These are phyloP conservation scores for Auxenochlorella pyrenoidosa DNA, from an alignment of 139 green algal genomes.

Conservation along the genomic window DNA sequence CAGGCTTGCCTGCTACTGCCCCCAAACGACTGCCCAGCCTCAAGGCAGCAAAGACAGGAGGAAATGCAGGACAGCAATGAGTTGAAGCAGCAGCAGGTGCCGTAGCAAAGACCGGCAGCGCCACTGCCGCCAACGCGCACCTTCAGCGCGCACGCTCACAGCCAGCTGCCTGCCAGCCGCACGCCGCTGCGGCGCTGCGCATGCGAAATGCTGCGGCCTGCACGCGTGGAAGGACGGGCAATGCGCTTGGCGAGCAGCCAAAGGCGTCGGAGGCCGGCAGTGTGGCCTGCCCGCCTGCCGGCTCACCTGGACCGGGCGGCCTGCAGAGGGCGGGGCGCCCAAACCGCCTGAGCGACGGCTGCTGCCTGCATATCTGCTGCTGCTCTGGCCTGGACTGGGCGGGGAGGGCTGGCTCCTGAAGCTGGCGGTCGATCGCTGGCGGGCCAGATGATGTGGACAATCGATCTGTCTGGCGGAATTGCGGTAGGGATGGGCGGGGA, in stretches of 20 bases:
- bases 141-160: conserved; percentile 16
- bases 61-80: no score
- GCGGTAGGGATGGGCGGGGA: no score
- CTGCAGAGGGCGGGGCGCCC: conserved; percentile 17
- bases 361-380: conserved; percentile 19
- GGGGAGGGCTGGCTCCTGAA: no score
- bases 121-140: conserved; percentile 7
- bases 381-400: not conserved
- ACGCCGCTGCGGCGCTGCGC: not conserved
- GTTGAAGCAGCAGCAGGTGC: no score
- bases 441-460: no score
- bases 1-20: no score
- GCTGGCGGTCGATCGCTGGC: no score
- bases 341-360: not conserved
- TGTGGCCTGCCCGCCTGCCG: not conserved
- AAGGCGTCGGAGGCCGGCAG: not conserved
- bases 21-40: no score
- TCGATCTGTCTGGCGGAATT: no score
- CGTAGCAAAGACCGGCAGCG: not conserved
- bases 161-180: conserved; percentile 3
- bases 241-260: not conserved
- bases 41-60: not conserved
- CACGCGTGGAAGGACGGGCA: not conserved
- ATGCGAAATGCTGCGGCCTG: conserved; percentile 22
- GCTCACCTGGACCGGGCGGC: conserved; percentile 1